Conservation (phyloP, 108 stramenopile genomes). For the Fragilaria crotonensis region DNA sequence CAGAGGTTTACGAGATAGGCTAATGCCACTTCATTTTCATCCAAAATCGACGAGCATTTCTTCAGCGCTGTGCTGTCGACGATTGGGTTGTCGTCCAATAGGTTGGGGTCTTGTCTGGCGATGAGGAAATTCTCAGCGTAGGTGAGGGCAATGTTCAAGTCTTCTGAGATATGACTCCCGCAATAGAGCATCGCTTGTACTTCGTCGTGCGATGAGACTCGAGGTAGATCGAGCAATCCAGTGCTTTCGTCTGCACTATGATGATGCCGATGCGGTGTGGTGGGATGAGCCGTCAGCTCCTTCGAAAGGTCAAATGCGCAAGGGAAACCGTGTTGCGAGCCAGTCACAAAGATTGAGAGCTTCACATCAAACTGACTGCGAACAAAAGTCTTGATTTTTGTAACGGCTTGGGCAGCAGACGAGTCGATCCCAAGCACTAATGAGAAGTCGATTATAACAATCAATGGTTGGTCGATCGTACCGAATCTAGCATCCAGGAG, state of each 20-base stretch:
- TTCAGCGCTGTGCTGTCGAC: constrained; percentile 4
- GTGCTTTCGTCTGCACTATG: neutral
- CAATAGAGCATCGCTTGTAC: neutral
- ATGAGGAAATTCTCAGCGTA: constrained; percentile 63
- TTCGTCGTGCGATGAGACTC: neutral
- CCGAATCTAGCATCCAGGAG: constrained; percentile 14
- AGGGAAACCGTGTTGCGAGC: constrained; percentile 50
- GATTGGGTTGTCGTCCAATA: constrained; percentile 24
- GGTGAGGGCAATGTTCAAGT: constrained; percentile 50
- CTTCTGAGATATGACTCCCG: constrained; percentile 3
- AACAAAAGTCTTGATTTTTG: constrained; percentile 46
- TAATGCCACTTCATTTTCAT: constrained; percentile 1
- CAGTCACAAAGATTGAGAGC: constrained; percentile 49
- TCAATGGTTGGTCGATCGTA: constrained; percentile 16
- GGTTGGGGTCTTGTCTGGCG: constrained; percentile 24
- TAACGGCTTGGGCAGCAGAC: constrained; percentile 58
- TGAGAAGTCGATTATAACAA: constrained; percentile 60
- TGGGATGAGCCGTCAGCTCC: constrained; percentile 21
- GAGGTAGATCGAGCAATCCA: neutral
- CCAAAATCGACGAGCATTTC: neutral
- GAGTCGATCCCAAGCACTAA: constrained; percentile 63
- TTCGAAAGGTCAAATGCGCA: constrained; percentile 38
- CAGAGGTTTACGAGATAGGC: neutral
- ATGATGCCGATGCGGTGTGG: too few species aligned
- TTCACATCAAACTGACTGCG: constrained; percentile 29